Base-by-base conservation (phyloP, 148 eudicot species). In the Nepenthes mirabilis region DNA sequence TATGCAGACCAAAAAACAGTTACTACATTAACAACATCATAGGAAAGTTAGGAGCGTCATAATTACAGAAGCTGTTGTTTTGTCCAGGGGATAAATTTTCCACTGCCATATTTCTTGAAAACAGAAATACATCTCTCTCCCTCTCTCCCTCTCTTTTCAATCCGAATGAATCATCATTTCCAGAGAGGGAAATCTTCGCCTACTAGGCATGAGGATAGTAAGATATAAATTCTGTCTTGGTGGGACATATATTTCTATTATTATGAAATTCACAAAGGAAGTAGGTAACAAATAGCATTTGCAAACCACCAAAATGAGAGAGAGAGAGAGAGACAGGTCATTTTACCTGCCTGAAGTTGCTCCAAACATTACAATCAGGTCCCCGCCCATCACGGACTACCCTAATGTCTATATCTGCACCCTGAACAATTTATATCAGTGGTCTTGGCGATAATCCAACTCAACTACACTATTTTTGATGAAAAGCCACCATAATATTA, bases 301-400 rank as follows among this genome's bases (percentile, higher is more conserved):
- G 23, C 23, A 23, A 23, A 23, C 23, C 23, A 23, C 9, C 12
- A 47, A 12, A 47, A 47, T 47, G 10, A 57, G n/a, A 32, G 3
- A 53, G 10, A 37, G 57, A 6, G 33, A 14, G 55, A 23, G 23
- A 23, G 23, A 23, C 23, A 23, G 23, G 23, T 45, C 37, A 5
- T 6, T 36, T 70, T 52, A 93, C 99, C 99, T 93, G 99, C 67
- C 86, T 84, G 62, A 93, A 93, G 70, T 93, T 93, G 79, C 99
- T 93, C 99, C 99, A 93, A 59, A 93, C 97, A 70, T 70, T 69
- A 63, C 70, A 58, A 47, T 72, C 60, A 47, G 99, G 99, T 23
- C 99, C 99, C 64, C 86, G 89, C 35, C 97, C 99, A 71, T 94
- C 99, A 71, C 99, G 97, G 63, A 94, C 99, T 68, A 94, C 99